phyloP scores from a whole-genome alignment of 202 grass and related monocot genomes.

The Panicum hallii region DNA sequence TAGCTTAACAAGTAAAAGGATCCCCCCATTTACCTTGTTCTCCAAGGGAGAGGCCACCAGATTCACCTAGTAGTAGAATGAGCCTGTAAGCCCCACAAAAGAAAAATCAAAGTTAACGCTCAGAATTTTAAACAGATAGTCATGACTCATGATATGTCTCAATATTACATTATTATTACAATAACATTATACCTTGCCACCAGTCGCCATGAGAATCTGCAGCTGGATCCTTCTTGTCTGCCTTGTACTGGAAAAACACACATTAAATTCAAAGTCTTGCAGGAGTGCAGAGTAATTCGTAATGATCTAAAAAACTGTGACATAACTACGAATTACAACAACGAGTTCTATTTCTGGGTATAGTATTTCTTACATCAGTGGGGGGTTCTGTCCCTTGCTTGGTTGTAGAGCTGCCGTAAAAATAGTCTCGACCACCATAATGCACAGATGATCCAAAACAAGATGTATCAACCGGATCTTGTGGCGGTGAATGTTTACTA shows the following conservation, averaged over 20 bases:
- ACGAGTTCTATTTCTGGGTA: background rate
- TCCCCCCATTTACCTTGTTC: conserved; percentile 49
- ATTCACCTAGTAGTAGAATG: conserved; percentile 82
- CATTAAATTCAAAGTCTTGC: conserved; percentile 12
- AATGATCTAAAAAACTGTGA: conserved; percentile 3
- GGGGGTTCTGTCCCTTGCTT: conserved; percentile 50
- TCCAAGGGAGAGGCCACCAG: conserved; percentile 22
- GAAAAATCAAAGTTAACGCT: conserved; percentile 33
- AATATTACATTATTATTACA: conserved; percentile 29
- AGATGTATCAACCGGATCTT: conserved; percentile 61
- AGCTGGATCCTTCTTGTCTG: conserved; percentile 61
- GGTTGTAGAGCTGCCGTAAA: conserved; percentile 64
- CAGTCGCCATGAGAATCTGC: conserved; percentile 87
- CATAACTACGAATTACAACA: background rate
- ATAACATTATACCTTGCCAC: conserved; percentile 89
- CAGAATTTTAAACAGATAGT: conserved; percentile 28
- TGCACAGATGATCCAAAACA: conserved; percentile 90
- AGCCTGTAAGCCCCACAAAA: conserved; percentile 53
- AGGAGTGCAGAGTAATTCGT: conserved; percentile 18
- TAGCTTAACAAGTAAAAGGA: conserved; percentile 15
- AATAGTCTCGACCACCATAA: conserved; percentile 95
- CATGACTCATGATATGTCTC: conserved; percentile 26
- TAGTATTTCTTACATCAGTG: conserved; percentile 58
- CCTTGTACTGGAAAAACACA: conserved; percentile 60
- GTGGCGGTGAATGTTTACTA: conserved; percentile 44